Evolutionary conservation across 139 green algal species (phyloP).

Genomic region (Chlamydomonas sphaeroides): DNA sequence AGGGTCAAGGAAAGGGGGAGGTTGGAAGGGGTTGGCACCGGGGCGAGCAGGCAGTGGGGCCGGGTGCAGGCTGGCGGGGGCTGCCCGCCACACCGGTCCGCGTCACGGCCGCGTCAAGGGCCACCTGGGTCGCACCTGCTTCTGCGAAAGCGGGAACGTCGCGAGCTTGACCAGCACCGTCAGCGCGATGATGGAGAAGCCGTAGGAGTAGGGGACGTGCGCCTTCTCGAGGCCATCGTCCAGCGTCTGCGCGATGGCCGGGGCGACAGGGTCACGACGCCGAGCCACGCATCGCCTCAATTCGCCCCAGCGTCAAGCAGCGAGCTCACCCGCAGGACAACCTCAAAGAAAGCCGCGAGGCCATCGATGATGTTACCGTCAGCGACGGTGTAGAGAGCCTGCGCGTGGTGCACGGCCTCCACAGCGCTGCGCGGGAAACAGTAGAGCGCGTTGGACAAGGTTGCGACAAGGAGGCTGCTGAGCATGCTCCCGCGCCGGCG

Average conservation of each 20-base stretch:
- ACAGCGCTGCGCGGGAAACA: constrained; percentile 13
- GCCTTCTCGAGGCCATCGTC: constrained; percentile 76
- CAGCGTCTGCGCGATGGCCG: constrained; percentile 71
- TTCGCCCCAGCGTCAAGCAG: too few species aligned
- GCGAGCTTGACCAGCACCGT: constrained; percentile 85
- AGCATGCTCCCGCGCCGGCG: not conserved
- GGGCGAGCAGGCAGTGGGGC: too few species aligned
- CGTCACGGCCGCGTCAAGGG: too few species aligned
- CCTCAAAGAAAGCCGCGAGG: constrained; percentile 80
- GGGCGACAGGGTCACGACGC: too few species aligned
- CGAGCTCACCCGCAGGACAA: constrained; percentile 71
- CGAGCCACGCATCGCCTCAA: too few species aligned
- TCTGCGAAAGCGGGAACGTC: constrained; percentile 94
- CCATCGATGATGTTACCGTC: constrained; percentile 72
- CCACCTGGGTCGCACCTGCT: constrained; percentile 80
- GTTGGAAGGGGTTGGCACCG: too few species aligned
- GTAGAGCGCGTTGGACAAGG: too few species aligned
- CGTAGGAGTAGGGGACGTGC: constrained; percentile 93
- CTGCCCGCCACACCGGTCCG: too few species aligned
- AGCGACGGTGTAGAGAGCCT: constrained; percentile 47
- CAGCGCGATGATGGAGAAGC: constrained; percentile 65
- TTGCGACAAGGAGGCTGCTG: not conserved
- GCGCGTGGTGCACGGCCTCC: constrained; percentile 32
- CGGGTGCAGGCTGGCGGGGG: too few species aligned
- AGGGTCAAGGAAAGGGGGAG: too few species aligned